phyloP scores from a whole-genome alignment of 495 filamentous ascomycete genomes.

The Astrothelium macrocarpum region DNA sequence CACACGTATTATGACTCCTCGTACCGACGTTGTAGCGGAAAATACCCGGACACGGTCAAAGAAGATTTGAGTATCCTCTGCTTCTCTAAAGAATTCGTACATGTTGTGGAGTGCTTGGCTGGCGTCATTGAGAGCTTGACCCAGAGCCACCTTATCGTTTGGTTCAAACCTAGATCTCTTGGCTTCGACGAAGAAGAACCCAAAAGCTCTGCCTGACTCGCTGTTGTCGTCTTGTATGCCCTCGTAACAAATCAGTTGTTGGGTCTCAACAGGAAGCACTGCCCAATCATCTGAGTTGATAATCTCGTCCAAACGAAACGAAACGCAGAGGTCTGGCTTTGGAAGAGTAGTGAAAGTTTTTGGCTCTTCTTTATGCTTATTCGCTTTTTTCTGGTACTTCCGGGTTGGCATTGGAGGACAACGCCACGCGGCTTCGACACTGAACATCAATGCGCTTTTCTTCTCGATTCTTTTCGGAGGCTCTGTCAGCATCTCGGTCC shows the following conservation, averaged over 20 bases:
- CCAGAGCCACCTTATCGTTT: neutral
- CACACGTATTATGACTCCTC: neutral
- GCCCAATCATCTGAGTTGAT: neutral
- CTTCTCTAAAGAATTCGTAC: constrained; percentile 18
- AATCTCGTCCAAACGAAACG: neutral
- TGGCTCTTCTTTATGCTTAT: neutral
- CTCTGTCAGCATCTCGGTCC: neutral
- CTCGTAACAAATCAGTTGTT: constrained; percentile 8
- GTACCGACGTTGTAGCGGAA: constrained; percentile 3
- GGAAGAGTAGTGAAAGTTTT: neutral
- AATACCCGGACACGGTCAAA: constrained; percentile 13
- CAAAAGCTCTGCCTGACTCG: neutral
- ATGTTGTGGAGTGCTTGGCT: constrained; percentile 22
- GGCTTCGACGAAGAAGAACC: constrained; percentile 13
- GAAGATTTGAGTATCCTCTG: constrained; percentile 9
- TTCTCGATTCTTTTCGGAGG: too few species aligned
- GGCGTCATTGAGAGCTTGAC: constrained; percentile 13
- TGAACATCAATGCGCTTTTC: neutral
- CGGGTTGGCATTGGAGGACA: neutral
- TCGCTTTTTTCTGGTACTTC: neutral
- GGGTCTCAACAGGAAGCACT: neutral
- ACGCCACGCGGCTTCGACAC: neutral
- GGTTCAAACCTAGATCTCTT: neutral
- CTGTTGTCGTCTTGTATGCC: neutral
- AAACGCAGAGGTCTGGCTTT: constrained; percentile 2